Conservation (phyloP, 2,329 filamentous ascomycete genomes). For the Paraconiothyrium brasiliense region DNA sequence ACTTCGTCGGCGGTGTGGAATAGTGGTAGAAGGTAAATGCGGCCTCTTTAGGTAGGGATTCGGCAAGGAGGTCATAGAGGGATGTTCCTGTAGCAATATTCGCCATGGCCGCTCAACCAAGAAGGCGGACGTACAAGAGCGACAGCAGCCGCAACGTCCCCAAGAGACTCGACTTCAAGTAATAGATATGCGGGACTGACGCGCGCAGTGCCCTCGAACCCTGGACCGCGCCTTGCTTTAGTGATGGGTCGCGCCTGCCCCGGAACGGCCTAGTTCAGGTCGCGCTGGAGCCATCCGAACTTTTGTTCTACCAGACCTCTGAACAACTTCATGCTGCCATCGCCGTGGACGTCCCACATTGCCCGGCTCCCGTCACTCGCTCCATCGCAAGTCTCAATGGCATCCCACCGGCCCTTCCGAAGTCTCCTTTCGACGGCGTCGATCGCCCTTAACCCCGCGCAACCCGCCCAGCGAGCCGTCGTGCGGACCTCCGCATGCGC, state of each 20-base stretch:
- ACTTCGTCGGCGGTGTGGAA: slow-evolving; percentile 81
- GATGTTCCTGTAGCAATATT: slow-evolving; percentile 32
- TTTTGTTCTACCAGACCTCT: slow-evolving; percentile 26
- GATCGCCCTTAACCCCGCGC: slow-evolving; percentile 38
- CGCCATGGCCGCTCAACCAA: slow-evolving; percentile 33
- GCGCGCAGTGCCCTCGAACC: not conserved
- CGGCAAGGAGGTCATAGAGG: slow-evolving; percentile 58
- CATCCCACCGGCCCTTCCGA: slow-evolving; percentile 57
- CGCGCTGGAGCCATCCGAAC: slow-evolving; percentile 32
- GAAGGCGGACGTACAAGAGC: slow-evolving; percentile 13
- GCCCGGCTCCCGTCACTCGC: slow-evolving; percentile 22
- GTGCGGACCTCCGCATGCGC: slow-evolving; percentile 49
- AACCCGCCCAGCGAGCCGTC: slow-evolving; percentile 33
- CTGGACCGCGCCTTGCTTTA: not conserved
- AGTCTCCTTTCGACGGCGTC: slow-evolving; percentile 38
- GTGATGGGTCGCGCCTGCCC: slow-evolving; percentile 3
- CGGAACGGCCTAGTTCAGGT: slow-evolving; percentile 25
- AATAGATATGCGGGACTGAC: slow-evolving; percentile 2
- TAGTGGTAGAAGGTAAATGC: slow-evolving; percentile 82
- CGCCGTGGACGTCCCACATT: not conserved
- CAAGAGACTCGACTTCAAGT: not conserved
- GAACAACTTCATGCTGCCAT: not conserved
- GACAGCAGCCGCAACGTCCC: slow-evolving; percentile 15
- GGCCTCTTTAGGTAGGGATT: slow-evolving; percentile 62
- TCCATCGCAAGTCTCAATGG: slow-evolving; percentile 51